phyloP scores from a whole-genome alignment of 1,284 basidiomycete genomes.

The Ustilago crameri region DNA sequence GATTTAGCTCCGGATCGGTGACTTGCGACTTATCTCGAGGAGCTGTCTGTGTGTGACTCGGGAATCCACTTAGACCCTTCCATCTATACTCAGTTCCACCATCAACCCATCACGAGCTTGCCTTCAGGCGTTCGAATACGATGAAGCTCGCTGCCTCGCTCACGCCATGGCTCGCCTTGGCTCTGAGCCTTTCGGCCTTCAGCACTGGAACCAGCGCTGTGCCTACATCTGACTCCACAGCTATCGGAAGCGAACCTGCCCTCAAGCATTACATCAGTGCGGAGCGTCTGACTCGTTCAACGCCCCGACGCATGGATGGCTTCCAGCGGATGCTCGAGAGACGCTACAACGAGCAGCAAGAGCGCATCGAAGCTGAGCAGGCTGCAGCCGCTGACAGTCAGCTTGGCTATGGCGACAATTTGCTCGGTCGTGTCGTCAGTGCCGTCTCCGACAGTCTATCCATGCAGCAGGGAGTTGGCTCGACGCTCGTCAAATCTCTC shows the following conservation, averaged over 20 bases:
- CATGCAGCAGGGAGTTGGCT: constrained; percentile 18
- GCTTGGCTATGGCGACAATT: not conserved
- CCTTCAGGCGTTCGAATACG: not conserved
- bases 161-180: constrained; percentile 31
- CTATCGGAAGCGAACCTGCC: not conserved
- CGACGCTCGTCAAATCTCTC: constrained; percentile 15
- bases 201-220: constrained; percentile 8
- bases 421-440: constrained; percentile 17
- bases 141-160: constrained; percentile 34
- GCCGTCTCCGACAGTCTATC: constrained; percentile 17
- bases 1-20: constrained; percentile 13
- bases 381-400: not conserved
- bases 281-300: constrained; percentile 38
- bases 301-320: constrained; percentile 41
- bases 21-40: constrained; percentile 14
- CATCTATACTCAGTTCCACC: not conserved
- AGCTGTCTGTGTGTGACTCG: no score
- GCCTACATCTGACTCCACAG: constrained; percentile 7
- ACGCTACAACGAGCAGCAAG: constrained; percentile 34
- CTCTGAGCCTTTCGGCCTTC: constrained; percentile 13
- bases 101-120: not conserved
- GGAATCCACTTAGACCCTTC: no score
- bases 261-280: constrained; percentile 22
- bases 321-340: constrained; percentile 44
- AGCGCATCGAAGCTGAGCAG: not conserved